Evolutionary conservation across 2,329 filamentous ascomycete genomes (phyloP).

Genomic region (Tolypocladium amazonense): DNA sequence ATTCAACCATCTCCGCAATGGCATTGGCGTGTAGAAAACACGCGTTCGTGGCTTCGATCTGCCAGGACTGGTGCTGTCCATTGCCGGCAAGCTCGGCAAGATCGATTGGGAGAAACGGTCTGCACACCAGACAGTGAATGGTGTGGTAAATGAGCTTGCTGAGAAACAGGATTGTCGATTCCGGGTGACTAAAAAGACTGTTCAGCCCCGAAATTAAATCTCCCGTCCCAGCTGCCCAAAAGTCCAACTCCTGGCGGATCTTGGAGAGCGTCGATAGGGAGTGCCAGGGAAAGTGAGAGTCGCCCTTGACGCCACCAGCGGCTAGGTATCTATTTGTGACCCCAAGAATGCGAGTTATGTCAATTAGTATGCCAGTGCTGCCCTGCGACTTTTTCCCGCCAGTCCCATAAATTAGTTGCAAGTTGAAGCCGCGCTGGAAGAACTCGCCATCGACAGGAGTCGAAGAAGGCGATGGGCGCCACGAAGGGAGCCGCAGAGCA

Average conservation of each 20-base stretch:
- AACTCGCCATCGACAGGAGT: slow-evolving; percentile 65
- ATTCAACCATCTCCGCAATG: slow-evolving; percentile 71
- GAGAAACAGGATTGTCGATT: slow-evolving; percentile 68
- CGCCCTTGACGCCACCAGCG: slow-evolving; percentile 76
- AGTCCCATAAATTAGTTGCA: slow-evolving; percentile 59
- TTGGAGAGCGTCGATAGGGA: slow-evolving; percentile 75
- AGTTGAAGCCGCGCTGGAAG: slow-evolving; percentile 69
- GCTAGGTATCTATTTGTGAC: slow-evolving; percentile 77
- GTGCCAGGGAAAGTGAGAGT: slow-evolving; percentile 88
- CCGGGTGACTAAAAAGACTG: slow-evolving; percentile 63
- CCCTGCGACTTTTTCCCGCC: slow-evolving; percentile 65
- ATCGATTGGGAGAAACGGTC: slow-evolving; percentile 78
- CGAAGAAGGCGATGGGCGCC: slow-evolving; percentile 51
- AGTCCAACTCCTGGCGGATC: slow-evolving; percentile 73
- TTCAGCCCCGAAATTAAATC: slow-evolving; percentile 70
- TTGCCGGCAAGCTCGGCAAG: slow-evolving; percentile 68
- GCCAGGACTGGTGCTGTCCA: slow-evolving; percentile 83
- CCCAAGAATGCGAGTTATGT: slow-evolving; percentile 73
- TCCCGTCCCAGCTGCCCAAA: slow-evolving; percentile 74
- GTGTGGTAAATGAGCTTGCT: slow-evolving; percentile 83
- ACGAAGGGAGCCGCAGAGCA: slow-evolving; percentile 63
- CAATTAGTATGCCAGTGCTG: slow-evolving; percentile 70
- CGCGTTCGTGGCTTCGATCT: slow-evolving; percentile 81
- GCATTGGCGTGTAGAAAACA: slow-evolving; percentile 82
- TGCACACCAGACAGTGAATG: slow-evolving; percentile 77